Percentiles rank a stretch among this genome's conserved stretches.
Conservation (phyloP, 495 filamentous ascomycete species). For the Neohortaea acidophila region DNA sequence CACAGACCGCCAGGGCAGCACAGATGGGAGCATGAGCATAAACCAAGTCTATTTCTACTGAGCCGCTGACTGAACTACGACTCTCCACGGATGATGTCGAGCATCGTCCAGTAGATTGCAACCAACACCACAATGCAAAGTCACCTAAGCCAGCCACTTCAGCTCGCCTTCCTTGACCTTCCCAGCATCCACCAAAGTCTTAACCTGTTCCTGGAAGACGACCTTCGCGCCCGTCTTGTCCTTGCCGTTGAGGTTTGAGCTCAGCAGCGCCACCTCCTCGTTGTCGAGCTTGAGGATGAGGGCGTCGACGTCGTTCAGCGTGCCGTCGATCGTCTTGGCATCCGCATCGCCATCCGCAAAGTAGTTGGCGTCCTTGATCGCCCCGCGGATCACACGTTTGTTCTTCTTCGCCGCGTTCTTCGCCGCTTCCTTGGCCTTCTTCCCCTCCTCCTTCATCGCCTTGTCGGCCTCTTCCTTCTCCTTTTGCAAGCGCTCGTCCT, state of each 20-base stretch:
- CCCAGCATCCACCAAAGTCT: conserved; percentile 56
- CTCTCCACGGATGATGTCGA: too few species aligned
- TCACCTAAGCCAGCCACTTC: too few species aligned
- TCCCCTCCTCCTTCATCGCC: conserved; percentile 61
- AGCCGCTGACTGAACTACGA: too few species aligned
- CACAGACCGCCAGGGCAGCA: too few species aligned
- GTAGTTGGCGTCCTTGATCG: conserved; percentile 95
- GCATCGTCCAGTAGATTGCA: too few species aligned
- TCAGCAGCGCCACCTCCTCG: conserved; percentile 71
- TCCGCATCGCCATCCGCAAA: conserved; percentile 52
- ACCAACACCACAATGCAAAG: too few species aligned
- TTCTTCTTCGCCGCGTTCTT: conserved; percentile 99
- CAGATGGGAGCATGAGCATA: too few species aligned
- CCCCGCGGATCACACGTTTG: conserved; percentile 79
- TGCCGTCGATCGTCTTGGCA: conserved; percentile 58
- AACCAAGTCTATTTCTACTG: too few species aligned
- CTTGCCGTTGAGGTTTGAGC: conserved; percentile 53
- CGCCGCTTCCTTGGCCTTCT: conserved; percentile 94
- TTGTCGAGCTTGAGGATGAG: conserved; percentile 75
- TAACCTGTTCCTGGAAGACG: conserved; percentile 49
- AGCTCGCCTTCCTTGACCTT: conserved; percentile 70
- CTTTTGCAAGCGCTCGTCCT: conserved; percentile 58
- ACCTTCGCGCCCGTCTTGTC: conserved; percentile 45
- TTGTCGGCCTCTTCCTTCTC: conserved; percentile 78
- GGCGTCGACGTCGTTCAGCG: conserved; percentile 77